Conservation (phyloP, 2,329 filamentous ascomycete species). For the Cladosporium phlei region DNA sequence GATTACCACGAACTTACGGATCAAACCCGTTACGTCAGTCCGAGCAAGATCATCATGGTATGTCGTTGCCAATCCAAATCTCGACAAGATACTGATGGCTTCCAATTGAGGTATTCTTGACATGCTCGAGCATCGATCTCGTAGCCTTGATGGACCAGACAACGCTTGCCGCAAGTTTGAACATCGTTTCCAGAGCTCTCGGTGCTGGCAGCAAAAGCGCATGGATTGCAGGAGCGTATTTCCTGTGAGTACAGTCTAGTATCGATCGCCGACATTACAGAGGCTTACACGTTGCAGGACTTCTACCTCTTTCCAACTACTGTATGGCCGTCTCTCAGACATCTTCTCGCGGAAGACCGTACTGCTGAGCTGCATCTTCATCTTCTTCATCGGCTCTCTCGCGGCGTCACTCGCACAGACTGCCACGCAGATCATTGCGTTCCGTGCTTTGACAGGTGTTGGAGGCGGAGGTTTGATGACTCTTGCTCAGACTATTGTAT, state of each 20-base stretch:
- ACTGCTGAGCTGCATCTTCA: constrained; percentile 31
- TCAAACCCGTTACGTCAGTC: not conserved
- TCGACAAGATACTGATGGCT: too few relatives aligned
- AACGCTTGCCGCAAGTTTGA: constrained; percentile 51
- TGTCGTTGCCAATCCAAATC: too few relatives aligned
- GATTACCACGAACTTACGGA: not conserved
- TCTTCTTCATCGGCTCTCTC: constrained; percentile 44
- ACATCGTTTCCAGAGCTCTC: constrained; percentile 50
- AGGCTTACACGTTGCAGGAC: constrained; percentile 11
- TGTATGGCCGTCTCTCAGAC: constrained; percentile 40
- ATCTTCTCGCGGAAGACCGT: constrained; percentile 44
- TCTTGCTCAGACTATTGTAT: constrained; percentile 28
- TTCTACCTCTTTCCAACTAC: constrained; percentile 47
- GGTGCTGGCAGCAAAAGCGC: constrained; percentile 47
- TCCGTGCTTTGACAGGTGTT: constrained; percentile 22
- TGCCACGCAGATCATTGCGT: constrained; percentile 35
- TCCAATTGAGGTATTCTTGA: constrained; percentile 53
- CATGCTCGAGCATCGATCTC: constrained; percentile 53
- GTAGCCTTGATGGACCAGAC: constrained; percentile 56
- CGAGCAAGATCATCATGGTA: constrained; percentile 8
- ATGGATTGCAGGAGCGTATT: constrained; percentile 55
- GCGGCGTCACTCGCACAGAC: constrained; percentile 41
- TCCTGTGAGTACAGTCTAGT: constrained; percentile 36
- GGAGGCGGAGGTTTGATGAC: constrained; percentile 24
- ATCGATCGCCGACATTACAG: constrained; percentile 25